phyloP scores from a whole-genome alignment of 257 asterid genomes.

The Cordia subcordata region DNA sequence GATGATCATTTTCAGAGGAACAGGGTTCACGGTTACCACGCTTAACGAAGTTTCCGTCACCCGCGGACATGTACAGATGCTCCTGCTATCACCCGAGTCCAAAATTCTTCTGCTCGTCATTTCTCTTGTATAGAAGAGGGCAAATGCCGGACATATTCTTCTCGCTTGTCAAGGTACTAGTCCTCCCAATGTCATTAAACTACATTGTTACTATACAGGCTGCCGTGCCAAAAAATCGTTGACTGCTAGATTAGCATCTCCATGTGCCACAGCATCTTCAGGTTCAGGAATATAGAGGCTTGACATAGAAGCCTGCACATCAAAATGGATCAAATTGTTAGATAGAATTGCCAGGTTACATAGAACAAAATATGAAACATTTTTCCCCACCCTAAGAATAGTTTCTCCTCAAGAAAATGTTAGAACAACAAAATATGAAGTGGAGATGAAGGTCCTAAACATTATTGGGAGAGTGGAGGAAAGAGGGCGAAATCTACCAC shows the following conservation, averaged over 20 bases:
- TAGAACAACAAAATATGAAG: too few relatives aligned
- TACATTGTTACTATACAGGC: constrained; percentile 27
- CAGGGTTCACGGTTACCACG: background rate
- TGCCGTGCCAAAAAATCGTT: constrained; percentile 76
- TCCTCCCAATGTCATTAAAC: background rate
- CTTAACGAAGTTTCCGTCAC: too few relatives aligned
- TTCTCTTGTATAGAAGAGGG: background rate
- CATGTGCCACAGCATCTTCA: constrained; percentile 95
- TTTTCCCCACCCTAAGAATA: too few relatives aligned
- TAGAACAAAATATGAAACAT: too few relatives aligned
- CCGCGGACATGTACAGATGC: too few relatives aligned
- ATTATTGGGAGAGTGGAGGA: background rate
- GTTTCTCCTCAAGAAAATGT: too few relatives aligned
- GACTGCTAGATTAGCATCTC: constrained; percentile 91
- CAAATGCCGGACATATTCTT: background rate
- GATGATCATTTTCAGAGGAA: background rate
- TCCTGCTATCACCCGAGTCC: too few relatives aligned
- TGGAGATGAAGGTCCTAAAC: background rate
- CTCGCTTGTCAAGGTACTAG: too few relatives aligned
- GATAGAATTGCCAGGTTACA: too few relatives aligned
- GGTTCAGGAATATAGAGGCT: constrained; percentile 93
- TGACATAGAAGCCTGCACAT: constrained; percentile 58
- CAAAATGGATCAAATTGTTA: background rate
- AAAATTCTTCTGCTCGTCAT: background rate
- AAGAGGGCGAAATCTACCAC: too few relatives aligned